These are phyloP conservation scores for Linderniella brevidens DNA, from an alignment of 257 asterid genomes.

Conservation along the genomic window DNA sequence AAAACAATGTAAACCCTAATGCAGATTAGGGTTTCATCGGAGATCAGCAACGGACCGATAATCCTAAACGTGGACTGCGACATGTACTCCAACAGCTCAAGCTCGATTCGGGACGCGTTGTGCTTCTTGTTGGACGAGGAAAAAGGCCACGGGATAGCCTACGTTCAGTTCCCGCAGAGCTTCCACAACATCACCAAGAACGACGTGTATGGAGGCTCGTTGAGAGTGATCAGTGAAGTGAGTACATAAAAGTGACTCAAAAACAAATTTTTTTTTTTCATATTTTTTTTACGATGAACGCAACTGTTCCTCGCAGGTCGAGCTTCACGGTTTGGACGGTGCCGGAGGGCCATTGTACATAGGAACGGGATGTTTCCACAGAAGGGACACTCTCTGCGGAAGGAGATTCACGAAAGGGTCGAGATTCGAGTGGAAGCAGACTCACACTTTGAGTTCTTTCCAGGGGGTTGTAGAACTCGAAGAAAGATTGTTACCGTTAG, in stretches of 20 bases:
- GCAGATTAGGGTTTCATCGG: constrained; percentile 79
- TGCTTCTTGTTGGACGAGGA: constrained; percentile 81
- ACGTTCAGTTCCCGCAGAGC: constrained; percentile 60
- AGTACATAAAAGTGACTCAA: neutral
- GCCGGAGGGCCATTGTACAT: constrained; percentile 23
- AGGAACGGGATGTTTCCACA: constrained; percentile 24
- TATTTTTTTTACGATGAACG: neutral
- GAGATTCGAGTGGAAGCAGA: constrained; percentile 7
- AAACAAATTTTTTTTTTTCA: neutral
- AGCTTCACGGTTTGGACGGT: constrained; percentile 13
- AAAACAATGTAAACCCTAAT: neutral
- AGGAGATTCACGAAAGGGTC: constrained; percentile 6
- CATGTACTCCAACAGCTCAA: constrained; percentile 68
- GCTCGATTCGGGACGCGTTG: constrained; percentile 43
- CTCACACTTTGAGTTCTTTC: constrained; percentile 1
- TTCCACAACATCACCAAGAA: constrained; percentile 54
- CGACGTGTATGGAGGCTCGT: constrained; percentile 43
- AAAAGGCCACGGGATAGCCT: constrained; percentile 47
- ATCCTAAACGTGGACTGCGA: constrained; percentile 79
- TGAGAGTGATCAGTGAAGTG: constrained; percentile 26
- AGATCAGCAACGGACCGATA: constrained; percentile 60
- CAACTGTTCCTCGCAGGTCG: constrained; percentile 12
- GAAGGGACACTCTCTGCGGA: constrained; percentile 19
- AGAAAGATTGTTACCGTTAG: constrained; percentile 36
- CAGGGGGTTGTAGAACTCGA: constrained; percentile 29